These are phyloP conservation scores for Geum urbanum DNA, from an alignment of 306 rosid genomes.

Conservation along the genomic window DNA sequence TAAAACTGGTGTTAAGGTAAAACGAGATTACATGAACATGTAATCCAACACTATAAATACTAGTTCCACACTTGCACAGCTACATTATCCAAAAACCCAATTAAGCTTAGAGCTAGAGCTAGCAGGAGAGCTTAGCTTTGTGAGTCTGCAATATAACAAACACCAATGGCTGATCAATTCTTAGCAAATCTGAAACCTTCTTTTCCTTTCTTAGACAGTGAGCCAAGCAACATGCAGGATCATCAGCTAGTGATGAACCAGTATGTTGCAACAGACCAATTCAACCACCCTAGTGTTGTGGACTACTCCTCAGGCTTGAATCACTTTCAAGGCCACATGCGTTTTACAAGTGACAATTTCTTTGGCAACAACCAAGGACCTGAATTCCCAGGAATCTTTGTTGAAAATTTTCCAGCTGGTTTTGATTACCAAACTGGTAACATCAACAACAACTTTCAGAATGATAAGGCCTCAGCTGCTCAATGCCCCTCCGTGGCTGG, in stretches of 20 bases:
- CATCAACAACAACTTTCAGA: conserved; percentile 12
- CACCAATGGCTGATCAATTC: conserved; percentile 65
- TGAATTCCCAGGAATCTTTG: conserved; percentile 45
- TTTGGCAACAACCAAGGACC: conserved; percentile 41
- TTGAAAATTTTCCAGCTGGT: conserved; percentile 37
- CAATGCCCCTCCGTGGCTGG: conserved; percentile 23
- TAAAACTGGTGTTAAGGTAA: not conserved
- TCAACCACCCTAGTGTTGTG: conserved; percentile 30
- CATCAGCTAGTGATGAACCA: conserved; percentile 30
- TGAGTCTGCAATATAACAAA: conserved; percentile 3
- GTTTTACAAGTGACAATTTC: conserved; percentile 45
- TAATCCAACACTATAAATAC: conserved; percentile 48
- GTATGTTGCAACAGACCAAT: conserved; percentile 27
- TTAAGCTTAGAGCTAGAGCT: conserved; percentile 7
- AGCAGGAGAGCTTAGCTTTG: conserved; percentile 18
- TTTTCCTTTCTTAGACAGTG: conserved; percentile 52
- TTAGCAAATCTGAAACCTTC: conserved; percentile 51
- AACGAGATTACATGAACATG: conserved; percentile 9
- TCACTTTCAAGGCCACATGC: conserved; percentile 43
- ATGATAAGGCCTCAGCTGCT: conserved; percentile 22
- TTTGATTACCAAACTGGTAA: not conserved
- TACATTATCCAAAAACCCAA: conserved; percentile 42
- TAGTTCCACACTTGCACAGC: conserved; percentile 15
- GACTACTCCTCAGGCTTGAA: conserved; percentile 48
- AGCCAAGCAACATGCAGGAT: conserved; percentile 46